These are phyloP conservation scores for Scytalidium lignicola DNA, from an alignment of 2,329 filamentous ascomycete genomes.

Conservation along the genomic window DNA sequence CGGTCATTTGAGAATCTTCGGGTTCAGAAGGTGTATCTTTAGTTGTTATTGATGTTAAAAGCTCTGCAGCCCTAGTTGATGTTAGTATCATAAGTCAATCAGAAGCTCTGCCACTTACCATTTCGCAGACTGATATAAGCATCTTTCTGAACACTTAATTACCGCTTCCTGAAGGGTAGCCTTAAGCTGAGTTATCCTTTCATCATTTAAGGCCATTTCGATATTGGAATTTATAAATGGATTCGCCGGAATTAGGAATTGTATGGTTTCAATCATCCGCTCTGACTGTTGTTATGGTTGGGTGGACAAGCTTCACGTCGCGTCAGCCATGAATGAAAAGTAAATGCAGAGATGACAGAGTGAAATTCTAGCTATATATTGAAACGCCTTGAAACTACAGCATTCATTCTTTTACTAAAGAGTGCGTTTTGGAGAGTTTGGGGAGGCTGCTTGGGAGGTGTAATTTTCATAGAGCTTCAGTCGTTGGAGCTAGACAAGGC, in stretches of 20 bases:
- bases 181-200: constrained; percentile 48
- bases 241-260: too few relatives aligned
- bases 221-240: neutral
- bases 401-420: neutral
- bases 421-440: neutral
- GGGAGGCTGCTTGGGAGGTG: neutral
- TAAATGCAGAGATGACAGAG: too few relatives aligned
- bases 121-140: constrained; percentile 93
- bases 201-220: constrained; percentile 49
- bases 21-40: constrained; percentile 45
- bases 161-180: constrained; percentile 78
- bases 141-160: constrained; percentile 87
- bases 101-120: constrained; percentile 53
- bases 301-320: neutral
- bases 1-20: constrained; percentile 55
- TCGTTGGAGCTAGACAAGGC: neutral
- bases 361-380: too few relatives aligned
- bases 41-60: constrained; percentile 73
- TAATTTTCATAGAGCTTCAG: neutral
- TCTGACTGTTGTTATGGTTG: neutral
- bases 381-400: too few relatives aligned
- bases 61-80: constrained; percentile 75
- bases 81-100: constrained; percentile 10
- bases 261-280: neutral
- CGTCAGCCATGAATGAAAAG: neutral